Conservation (phyloP, 306 rosid species). For the Gleditsia sinensis region DNA sequence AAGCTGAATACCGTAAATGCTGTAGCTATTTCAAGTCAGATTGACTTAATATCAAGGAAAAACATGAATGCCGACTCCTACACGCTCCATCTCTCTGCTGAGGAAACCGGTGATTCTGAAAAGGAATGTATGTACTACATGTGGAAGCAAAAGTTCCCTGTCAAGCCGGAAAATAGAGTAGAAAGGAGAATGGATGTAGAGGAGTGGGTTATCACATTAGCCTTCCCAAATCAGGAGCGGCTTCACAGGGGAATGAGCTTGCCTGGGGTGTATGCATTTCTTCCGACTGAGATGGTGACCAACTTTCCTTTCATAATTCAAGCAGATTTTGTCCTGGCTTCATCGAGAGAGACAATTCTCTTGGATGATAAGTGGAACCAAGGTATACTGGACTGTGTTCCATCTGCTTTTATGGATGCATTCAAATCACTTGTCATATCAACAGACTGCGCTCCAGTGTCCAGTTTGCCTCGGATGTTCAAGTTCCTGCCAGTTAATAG, state of each 20-base stretch:
- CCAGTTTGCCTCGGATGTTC: constrained; percentile 51
- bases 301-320: constrained; percentile 77
- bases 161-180: constrained; percentile 46
- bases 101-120: constrained; percentile 32
- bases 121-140: constrained; percentile 56
- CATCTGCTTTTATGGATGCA: constrained; percentile 64
- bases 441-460: constrained; percentile 45
- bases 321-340: constrained; percentile 73
- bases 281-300: constrained; percentile 80
- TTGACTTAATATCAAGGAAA: constrained; percentile 47
- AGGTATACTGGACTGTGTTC: constrained; percentile 72
- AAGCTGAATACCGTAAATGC: constrained; percentile 45
- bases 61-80: constrained; percentile 71
- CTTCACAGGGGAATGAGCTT: constrained; percentile 46
- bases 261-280: constrained; percentile 71
- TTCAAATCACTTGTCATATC: constrained; percentile 51
- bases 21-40: constrained; percentile 62
- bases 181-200: constrained; percentile 62
- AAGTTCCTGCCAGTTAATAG: constrained; percentile 51
- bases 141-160: constrained; percentile 79
- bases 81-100: constrained; percentile 56
- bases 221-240: constrained; percentile 63
- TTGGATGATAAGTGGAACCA: constrained; percentile 73
- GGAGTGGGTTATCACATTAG: constrained; percentile 62
- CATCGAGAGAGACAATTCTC: constrained; percentile 75